These are phyloP conservation scores for Apiosordaria backusii DNA, from an alignment of 495 filamentous ascomycete species.

Conservation along the genomic window DNA sequence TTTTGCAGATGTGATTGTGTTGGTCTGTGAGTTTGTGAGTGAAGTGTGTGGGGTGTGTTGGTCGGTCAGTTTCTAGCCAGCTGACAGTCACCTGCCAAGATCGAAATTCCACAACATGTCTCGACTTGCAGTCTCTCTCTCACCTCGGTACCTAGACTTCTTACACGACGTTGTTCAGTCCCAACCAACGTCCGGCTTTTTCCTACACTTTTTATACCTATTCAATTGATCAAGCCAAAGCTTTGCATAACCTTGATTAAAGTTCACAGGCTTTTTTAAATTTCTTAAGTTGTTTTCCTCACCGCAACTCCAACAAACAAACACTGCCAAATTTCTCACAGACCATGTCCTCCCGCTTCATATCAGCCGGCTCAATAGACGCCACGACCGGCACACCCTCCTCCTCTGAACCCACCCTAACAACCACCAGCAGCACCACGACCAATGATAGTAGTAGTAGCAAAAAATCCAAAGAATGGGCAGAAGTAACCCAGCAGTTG, in stretches of 20 bases:
- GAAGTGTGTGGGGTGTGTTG: background rate
- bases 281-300: too few relatives aligned
- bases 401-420: background rate
- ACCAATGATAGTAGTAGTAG: slow-evolving; percentile 1
- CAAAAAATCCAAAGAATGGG: slow-evolving; percentile 53
- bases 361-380: slow-evolving; percentile 77
- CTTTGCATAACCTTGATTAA: too few relatives aligned
- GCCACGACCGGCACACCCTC: slow-evolving; percentile 42
- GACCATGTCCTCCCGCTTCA: slow-evolving; percentile 77
- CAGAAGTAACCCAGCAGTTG: slow-evolving; percentile 68
- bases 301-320: background rate
- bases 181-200: too few relatives aligned
- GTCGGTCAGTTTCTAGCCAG: background rate
- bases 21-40: background rate
- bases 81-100: slow-evolving; percentile 7
- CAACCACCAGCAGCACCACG: slow-evolving; percentile 10
- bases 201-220: too few relatives aligned
- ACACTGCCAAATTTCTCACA: background rate
- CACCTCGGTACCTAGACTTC: too few relatives aligned
- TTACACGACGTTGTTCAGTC: too few relatives aligned
- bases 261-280: too few relatives aligned
- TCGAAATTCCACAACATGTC: background rate
- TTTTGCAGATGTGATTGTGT: background rate
- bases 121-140: background rate
- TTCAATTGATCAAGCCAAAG: too few relatives aligned